Percentiles rank a stretch among this genome's conserved stretches.
These are phyloP conservation scores for Tetraselmis chui DNA, from an alignment of 139 green algal genomes.

Conservation along the genomic window DNA sequence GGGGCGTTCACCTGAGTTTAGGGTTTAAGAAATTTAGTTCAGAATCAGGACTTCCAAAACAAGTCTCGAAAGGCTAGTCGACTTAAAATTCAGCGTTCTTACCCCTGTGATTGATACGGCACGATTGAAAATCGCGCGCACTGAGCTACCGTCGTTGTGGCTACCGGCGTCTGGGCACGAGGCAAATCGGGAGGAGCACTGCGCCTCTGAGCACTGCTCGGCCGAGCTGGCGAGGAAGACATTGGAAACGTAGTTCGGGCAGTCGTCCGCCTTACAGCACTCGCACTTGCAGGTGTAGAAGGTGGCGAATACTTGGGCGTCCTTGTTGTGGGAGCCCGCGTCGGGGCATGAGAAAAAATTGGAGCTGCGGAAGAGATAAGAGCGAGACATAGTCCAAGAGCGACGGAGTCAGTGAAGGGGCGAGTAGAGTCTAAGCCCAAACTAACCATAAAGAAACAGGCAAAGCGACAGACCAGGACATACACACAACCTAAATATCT, in stretches of 20 bases:
- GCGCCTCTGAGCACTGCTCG: neutral
- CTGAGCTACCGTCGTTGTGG: neutral
- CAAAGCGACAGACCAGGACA: too few species aligned
- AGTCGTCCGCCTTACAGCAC: neutral
- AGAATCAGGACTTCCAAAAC: too few species aligned
- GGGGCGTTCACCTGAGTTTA: too few species aligned
- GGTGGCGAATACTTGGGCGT: neutral
- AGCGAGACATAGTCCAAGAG: too few species aligned
- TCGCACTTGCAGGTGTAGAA: neutral
- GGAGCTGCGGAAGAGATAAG: neutral
- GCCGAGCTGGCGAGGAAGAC: neutral
- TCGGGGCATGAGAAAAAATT: neutral
- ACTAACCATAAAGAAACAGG: too few species aligned
- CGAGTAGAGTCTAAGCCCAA: too few species aligned
- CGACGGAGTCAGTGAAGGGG: too few species aligned
- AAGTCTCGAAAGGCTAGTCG: too few species aligned
- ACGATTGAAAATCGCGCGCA: neutral
- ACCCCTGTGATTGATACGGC: neutral
- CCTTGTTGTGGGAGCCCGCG: neutral
- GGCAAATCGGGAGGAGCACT: neutral
- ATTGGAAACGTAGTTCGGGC: neutral
- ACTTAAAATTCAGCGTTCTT: too few species aligned
- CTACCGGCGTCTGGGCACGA: neutral
- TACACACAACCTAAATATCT: too few species aligned
- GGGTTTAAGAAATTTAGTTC: too few species aligned